Conservation (phyloP, 2,329 filamentous ascomycete genomes). For the Diaporthe australafricana region DNA sequence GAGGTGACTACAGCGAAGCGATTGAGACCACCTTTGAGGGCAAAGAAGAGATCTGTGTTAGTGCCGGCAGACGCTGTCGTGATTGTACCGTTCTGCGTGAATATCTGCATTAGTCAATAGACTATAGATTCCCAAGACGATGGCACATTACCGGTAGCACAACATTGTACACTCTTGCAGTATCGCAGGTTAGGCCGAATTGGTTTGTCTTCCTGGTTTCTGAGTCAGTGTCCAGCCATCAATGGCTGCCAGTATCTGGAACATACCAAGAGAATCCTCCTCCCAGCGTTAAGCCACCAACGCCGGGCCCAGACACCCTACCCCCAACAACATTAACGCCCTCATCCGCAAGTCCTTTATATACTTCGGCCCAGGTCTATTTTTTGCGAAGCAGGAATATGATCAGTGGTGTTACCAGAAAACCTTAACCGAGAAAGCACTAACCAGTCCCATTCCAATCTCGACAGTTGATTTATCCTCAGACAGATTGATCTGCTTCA, state of each 20-base stretch:
- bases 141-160: constrained; percentile 41
- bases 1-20: constrained; percentile 44
- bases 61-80: constrained; percentile 36
- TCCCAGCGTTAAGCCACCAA: constrained; percentile 44
- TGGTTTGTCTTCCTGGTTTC: constrained; percentile 43
- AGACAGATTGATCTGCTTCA: constrained; percentile 41
- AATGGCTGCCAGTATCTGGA: neutral
- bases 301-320: constrained; percentile 41
- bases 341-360: constrained; percentile 36
- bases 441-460: constrained; percentile 41
- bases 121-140: neutral
- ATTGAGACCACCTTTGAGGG: constrained; percentile 44
- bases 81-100: constrained; percentile 42
- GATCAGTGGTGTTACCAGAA: neutral
- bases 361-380: constrained; percentile 42
- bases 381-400: fast-evolving
- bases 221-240: neutral
- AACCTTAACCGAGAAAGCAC: neutral
- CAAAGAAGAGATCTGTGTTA: constrained; percentile 43
- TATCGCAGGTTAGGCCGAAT: constrained; percentile 43
- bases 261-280: constrained; percentile 44
- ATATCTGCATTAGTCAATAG: neutral
- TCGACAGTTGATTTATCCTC: constrained; percentile 39
- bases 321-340: constrained; percentile 45
- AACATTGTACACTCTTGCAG: constrained; percentile 41